Base-by-base conservation (phyloP, 148 eudicot genomes). In the Euryodendron excelsum region DNA sequence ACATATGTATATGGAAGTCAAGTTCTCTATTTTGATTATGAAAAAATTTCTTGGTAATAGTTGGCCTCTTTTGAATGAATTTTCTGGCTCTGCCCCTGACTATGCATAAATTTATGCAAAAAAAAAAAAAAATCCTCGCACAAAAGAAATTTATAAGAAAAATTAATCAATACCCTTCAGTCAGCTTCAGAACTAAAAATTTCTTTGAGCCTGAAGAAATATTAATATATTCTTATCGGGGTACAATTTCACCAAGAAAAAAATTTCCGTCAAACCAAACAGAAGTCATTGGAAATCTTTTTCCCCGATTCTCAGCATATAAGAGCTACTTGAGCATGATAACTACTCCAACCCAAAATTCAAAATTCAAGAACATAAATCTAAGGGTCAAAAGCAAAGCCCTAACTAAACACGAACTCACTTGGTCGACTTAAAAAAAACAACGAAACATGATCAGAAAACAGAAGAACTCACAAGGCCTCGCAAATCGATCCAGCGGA, bases 401-500 rank as follows among this genome's bases (percentile, higher is more conserved):
- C 3, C 73, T 7, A 4, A 52, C n/a, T 5, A 53, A 30, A 44
- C 6, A 0, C 53, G 3, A 39, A 12, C 5, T 45, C 36, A 25
- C 13, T 7, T 4, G 58, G 28, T 33, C 30, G 56, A 36, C 27
- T 5, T 18, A 50, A 14, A 3, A 62, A 28, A 14, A 45, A 27
- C 11, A 37, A 9, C 31, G n/a, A 28, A 48, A 18, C 20, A 55
- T 1, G 14, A 27, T 61, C 36, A 63, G 34, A 33, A 21, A 17
- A 23, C 27, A 58, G 45, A 31, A 47, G 27, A 31, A 85, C 88
- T 82, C 61, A 85, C 88, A 85, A 21, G 88, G 88, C 88, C 83
- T 73, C 27, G 88, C 85, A 41, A 85, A 82, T 41, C 85, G 82
- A 80, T 85, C 88, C 63, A 82, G 53, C 64, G 85, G 85, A 50